These are phyloP conservation scores for Boletus mariae DNA, from an alignment of 1,284 basidiomycete genomes.

Conservation along the genomic window DNA sequence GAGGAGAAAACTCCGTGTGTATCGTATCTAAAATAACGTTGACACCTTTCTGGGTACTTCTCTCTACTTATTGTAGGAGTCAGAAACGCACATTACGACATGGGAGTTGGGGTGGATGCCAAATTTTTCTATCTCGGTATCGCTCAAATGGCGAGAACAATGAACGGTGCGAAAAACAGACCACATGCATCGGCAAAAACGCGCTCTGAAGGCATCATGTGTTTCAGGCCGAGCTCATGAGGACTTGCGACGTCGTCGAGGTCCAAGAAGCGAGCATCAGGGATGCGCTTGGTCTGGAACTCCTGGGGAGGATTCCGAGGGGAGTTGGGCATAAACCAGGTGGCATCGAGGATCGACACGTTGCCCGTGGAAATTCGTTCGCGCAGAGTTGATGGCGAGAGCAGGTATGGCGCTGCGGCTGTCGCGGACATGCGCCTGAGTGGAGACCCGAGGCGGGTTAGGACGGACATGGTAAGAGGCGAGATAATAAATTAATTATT, in stretches of 20 bases:
- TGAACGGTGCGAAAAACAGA: slow-evolving; percentile 37
- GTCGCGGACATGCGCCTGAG: slow-evolving; percentile 34
- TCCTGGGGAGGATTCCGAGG: slow-evolving; percentile 64
- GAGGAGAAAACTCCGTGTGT: slow-evolving; percentile 84
- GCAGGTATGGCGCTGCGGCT: slow-evolving; percentile 42
- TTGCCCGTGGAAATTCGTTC: slow-evolving; percentile 33
- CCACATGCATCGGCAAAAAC: slow-evolving; percentile 81
- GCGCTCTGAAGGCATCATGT: slow-evolving; percentile 85
- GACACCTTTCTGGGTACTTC: slow-evolving; percentile 6
- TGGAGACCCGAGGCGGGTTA: background rate
- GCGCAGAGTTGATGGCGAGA: slow-evolving; percentile 49
- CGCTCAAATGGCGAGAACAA: slow-evolving; percentile 8
- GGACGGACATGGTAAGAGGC: background rate
- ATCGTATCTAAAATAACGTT: slow-evolving; percentile 64
- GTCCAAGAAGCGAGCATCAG: slow-evolving; percentile 76
- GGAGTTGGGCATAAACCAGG: slow-evolving; percentile 87
- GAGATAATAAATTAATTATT: slow-evolving; percentile 2
- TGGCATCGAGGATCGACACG: slow-evolving; percentile 66
- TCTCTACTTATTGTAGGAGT: slow-evolving; percentile 20
- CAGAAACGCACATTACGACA: slow-evolving; percentile 65
- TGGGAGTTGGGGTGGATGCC: slow-evolving; percentile 76
- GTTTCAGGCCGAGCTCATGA: slow-evolving; percentile 75
- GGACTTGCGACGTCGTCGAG: slow-evolving; percentile 75
- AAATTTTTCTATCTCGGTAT: slow-evolving; percentile 50
- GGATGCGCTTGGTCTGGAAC: slow-evolving; percentile 67